A percentile compares a stretch with the other conserved stretches of the same genome.
These are phyloP conservation scores for Pleurotus tuber-regium DNA, from an alignment of 768 basidiomycete genomes.

Conservation along the genomic window DNA sequence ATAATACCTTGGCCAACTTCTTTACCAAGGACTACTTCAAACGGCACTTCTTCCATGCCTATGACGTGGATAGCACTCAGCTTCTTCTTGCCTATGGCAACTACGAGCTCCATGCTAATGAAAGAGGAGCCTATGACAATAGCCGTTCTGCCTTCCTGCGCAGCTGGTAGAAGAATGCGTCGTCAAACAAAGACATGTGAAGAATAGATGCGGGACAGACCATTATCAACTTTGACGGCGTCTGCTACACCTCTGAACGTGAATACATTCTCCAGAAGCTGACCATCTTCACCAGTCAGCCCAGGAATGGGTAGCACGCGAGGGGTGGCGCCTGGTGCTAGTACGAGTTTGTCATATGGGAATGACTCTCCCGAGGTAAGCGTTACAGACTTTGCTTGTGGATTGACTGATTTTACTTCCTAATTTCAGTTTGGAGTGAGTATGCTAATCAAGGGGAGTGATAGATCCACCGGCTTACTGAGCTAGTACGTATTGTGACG, in stretches of 20 bases:
- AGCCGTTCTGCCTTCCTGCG: conserved; percentile 69
- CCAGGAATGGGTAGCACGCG: conserved; percentile 62
- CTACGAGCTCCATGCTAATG: conserved; percentile 91
- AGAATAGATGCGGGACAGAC: conserved; percentile 30
- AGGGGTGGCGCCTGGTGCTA: conserved; percentile 76
- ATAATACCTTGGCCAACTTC: conserved; percentile 75
- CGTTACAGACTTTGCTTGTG: conserved; percentile 57
- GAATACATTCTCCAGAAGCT: conserved; percentile 71
- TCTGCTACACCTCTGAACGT: conserved; percentile 72
- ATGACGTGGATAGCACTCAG: conserved; percentile 82
- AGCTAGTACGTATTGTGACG: conserved; percentile 59
- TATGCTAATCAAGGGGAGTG: background rate
- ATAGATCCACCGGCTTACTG: conserved; percentile 38
- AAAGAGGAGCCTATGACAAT: conserved; percentile 89
- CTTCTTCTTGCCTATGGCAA: conserved; percentile 68
- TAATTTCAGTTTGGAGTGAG: conserved; percentile 21
- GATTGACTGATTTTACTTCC: conserved; percentile 72
- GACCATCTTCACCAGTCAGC: conserved; percentile 42
- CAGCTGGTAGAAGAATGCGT: conserved; percentile 34
- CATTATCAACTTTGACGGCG: conserved; percentile 67
- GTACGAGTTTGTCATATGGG: conserved; percentile 73
- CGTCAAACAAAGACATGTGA: background rate
- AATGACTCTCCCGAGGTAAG: conserved; percentile 56
- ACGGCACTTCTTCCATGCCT: conserved; percentile 79
- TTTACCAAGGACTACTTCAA: conserved; percentile 77